Conservation (phyloP, 257 asterid species). For the Buddleja alternifolia region DNA sequence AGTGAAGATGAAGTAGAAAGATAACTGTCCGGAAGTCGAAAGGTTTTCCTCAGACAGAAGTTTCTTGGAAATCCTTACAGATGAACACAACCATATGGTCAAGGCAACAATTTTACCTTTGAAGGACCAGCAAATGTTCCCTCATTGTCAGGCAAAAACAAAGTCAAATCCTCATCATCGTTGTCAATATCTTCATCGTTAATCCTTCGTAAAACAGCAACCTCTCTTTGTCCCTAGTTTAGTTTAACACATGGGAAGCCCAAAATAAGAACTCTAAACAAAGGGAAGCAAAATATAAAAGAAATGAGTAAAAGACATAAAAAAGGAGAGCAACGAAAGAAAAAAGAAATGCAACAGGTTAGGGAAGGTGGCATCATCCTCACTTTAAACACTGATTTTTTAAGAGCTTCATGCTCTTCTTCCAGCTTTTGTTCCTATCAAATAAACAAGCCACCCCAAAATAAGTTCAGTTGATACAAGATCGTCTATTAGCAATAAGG, state of each 20-base stretch:
- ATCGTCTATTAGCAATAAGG: no score
- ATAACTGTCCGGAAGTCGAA: no score
- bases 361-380: constrained; percentile 27
- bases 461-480: not conserved
- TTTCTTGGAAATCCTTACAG: not conserved
- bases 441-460: constrained; percentile 1
- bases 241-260: no score
- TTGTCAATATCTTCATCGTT: constrained; percentile 66
- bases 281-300: no score
- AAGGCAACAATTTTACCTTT: constrained; percentile 47
- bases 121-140: constrained; percentile 37
- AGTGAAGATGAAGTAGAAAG: no score
- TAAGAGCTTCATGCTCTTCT: constrained; percentile 82
- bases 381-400: constrained; percentile 61
- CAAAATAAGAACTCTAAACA: no score
- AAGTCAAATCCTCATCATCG: constrained; percentile 42
- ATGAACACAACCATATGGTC: not conserved
- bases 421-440: constrained; percentile 57
- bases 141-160: constrained; percentile 25
- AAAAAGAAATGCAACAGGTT: no score
- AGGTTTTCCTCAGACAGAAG: no score
- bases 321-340: no score
- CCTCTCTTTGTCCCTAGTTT: constrained; percentile 52
- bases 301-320: no score
- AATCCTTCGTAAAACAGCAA: constrained; percentile 50